Evolutionary conservation across 352 stramenopile genomes (phyloP).

Genomic region (Globisporangium radiosum): DNA sequence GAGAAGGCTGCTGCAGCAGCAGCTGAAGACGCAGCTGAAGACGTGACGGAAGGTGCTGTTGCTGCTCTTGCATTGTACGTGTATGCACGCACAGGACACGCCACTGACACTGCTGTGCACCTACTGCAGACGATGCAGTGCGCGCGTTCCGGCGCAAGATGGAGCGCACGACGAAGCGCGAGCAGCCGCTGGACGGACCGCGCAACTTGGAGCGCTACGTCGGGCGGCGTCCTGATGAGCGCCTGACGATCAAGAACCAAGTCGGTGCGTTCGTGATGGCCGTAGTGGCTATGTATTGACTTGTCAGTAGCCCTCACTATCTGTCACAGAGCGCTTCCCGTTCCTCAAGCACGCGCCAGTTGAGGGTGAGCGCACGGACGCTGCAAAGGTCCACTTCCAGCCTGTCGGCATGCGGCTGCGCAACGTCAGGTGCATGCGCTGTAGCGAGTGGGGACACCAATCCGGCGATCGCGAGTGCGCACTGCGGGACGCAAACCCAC

Average conservation of each 20-base stretch:
- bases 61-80: neutral
- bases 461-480: slow-evolving; percentile 81
- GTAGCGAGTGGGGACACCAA: slow-evolving; percentile 76
- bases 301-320: too few relatives aligned
- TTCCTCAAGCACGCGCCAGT: slow-evolving; percentile 87
- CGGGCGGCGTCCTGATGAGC: slow-evolving; percentile 53
- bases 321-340: slow-evolving; percentile 61
- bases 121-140: slow-evolving; percentile 48
- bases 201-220: slow-evolving; percentile 72
- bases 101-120: neutral
- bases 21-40: slow-evolving; percentile 25
- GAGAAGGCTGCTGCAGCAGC: slow-evolving; percentile 18
- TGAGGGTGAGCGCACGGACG: slow-evolving; percentile 74
- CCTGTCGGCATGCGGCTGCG: slow-evolving; percentile 75
- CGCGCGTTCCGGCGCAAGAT: slow-evolving; percentile 57
- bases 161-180: slow-evolving; percentile 21
- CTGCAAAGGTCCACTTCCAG: slow-evolving; percentile 85
- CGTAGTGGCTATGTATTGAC: too few relatives aligned
- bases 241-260: slow-evolving; percentile 76
- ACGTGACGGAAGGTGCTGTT: neutral
- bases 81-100: neutral
- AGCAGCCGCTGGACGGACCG: slow-evolving; percentile 14
- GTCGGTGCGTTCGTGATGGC: slow-evolving; percentile 23
- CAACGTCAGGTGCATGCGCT: slow-evolving; percentile 82
- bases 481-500: slow-evolving; percentile 65